A percentile compares a stretch with the other conserved stretches of the same genome.
These are phyloP conservation scores for Tylopilus sp. DNA, from an alignment of 1,284 basidiomycete genomes.

Conservation along the genomic window DNA sequence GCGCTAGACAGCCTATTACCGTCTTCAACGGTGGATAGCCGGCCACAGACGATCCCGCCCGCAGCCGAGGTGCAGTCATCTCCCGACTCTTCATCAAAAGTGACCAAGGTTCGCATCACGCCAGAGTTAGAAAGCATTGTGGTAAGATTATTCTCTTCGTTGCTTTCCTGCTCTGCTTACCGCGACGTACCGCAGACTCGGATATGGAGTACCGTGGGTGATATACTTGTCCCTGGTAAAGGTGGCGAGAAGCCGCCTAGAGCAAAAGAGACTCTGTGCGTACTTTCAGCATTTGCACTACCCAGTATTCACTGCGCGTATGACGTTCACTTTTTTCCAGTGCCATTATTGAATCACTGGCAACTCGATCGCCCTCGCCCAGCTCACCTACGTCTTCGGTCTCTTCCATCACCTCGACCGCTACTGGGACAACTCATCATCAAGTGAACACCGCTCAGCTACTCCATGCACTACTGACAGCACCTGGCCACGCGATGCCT, in stretches of 20 bases:
- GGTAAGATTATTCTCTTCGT: conserved; percentile 36
- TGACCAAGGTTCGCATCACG: conserved; percentile 44
- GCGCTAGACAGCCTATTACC: conserved; percentile 6
- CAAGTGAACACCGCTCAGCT: conserved; percentile 70
- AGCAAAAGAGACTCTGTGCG: conserved; percentile 67
- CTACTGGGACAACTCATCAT: conserved; percentile 49
- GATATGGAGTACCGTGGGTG: conserved; percentile 66
- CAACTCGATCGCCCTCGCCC: conserved; percentile 34
- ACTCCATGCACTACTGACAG: conserved; percentile 51
- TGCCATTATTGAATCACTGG: conserved; percentile 56
- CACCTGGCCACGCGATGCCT: conserved; percentile 55
- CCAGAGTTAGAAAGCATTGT: conserved; percentile 60
- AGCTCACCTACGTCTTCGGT: conserved; percentile 43
- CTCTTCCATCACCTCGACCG: conserved; percentile 36
- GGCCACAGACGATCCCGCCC: conserved; percentile 1
- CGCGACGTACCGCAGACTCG: conserved; percentile 45
- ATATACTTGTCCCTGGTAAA: conserved; percentile 59
- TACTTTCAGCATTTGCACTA: background rate
- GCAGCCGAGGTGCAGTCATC: conserved; percentile 7
- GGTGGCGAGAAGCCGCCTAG: conserved; percentile 44
- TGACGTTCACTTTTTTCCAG: conserved; percentile 39
- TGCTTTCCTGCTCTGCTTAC: background rate
- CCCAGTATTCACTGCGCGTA: conserved; percentile 11
- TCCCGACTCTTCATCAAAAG: conserved; percentile 21
- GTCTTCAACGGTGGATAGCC: conserved; percentile 4